phyloP scores from a whole-genome alignment of 2,329 filamentous ascomycete species.

The Aspergillus novoparasiticus region DNA sequence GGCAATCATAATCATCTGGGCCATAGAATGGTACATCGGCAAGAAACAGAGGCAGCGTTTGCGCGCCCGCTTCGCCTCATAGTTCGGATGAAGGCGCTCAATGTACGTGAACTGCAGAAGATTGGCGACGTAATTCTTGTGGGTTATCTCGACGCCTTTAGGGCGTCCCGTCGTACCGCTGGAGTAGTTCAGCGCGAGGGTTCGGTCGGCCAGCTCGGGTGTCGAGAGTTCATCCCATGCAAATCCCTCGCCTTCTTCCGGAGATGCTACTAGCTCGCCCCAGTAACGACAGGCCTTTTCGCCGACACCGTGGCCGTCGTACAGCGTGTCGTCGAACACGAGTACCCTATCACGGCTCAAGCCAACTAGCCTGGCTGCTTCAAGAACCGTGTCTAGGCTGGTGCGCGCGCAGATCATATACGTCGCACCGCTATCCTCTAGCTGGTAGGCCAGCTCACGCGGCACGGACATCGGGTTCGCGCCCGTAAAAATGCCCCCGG shows the following conservation, averaged over 20 bases:
- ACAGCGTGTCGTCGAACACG: slow-evolving; percentile 62
- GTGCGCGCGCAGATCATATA: slow-evolving; percentile 60
- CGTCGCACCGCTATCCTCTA: slow-evolving; percentile 68
- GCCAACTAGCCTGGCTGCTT: slow-evolving; percentile 46
- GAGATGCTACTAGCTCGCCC: slow-evolving; percentile 61
- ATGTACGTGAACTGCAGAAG: slow-evolving; percentile 61
- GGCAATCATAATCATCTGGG: slow-evolving; percentile 53
- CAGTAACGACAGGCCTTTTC: slow-evolving; percentile 58
- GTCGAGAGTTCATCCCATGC: slow-evolving; percentile 56
- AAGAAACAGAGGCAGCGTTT: slow-evolving; percentile 65
- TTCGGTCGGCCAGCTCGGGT: slow-evolving; percentile 42
- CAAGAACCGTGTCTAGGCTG: slow-evolving; percentile 52
- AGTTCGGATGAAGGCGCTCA: slow-evolving; percentile 49
- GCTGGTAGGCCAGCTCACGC: slow-evolving; percentile 74
- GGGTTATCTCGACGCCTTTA: background rate
- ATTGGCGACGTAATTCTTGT: slow-evolving; percentile 47
- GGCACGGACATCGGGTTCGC: slow-evolving; percentile 69
- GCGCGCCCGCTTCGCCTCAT: slow-evolving; percentile 42
- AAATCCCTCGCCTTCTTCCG: slow-evolving; percentile 58
- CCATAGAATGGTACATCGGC: slow-evolving; percentile 75
- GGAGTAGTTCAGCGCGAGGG: background rate
- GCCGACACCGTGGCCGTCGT: slow-evolving; percentile 32
- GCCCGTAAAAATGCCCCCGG: slow-evolving; percentile 76
- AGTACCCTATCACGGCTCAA: slow-evolving; percentile 54
- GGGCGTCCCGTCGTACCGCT: background rate